Evolutionary conservation across 1,139 yeast species (phyloP).

Genomic region (Protomyces gravidus): DNA sequence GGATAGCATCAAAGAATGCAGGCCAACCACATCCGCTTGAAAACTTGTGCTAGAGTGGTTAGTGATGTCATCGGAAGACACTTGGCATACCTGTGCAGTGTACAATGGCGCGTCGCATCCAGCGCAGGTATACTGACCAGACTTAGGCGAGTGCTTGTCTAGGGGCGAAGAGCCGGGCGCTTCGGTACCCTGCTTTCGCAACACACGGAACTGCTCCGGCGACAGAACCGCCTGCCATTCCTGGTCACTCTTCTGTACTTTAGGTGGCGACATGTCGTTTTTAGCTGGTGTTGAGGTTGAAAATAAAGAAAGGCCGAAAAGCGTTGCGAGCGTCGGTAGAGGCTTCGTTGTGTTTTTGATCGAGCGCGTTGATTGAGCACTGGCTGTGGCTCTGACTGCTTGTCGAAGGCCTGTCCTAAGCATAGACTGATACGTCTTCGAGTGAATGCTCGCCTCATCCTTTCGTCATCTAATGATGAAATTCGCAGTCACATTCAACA

Average conservation of each 20-base stretch:
- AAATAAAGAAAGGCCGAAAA: slow-evolving; percentile 24
- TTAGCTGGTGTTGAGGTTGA: slow-evolving; percentile 20
- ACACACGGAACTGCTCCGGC: slow-evolving; percentile 70
- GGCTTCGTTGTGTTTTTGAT: slow-evolving; percentile 25
- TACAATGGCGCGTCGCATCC: slow-evolving; percentile 80
- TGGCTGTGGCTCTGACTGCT: not conserved
- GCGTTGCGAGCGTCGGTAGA: slow-evolving; percentile 21
- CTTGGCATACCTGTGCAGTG: too few species aligned
- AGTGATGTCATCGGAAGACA: too few species aligned
- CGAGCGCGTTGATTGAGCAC: not conserved
- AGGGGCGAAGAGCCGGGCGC: slow-evolving; percentile 75
- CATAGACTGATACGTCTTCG: not conserved
- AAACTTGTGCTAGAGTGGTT: slow-evolving; percentile 82
- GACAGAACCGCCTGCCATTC: slow-evolving; percentile 80
- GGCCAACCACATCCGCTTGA: slow-evolving; percentile 98
- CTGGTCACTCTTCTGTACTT: slow-evolving; percentile 47
- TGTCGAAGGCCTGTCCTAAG: not conserved
- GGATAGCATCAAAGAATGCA: slow-evolving; percentile 83
- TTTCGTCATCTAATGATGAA: not conserved
- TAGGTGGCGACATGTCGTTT: not conserved
- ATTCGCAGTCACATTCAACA: too few species aligned
- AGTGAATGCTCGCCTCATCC: not conserved
- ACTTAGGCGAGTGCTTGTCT: slow-evolving; percentile 43
- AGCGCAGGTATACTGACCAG: slow-evolving; percentile 75
- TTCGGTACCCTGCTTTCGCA: slow-evolving; percentile 80